Conservation (phyloP, 73 alveolate species). For the Paramecium octaurelia region DNA sequence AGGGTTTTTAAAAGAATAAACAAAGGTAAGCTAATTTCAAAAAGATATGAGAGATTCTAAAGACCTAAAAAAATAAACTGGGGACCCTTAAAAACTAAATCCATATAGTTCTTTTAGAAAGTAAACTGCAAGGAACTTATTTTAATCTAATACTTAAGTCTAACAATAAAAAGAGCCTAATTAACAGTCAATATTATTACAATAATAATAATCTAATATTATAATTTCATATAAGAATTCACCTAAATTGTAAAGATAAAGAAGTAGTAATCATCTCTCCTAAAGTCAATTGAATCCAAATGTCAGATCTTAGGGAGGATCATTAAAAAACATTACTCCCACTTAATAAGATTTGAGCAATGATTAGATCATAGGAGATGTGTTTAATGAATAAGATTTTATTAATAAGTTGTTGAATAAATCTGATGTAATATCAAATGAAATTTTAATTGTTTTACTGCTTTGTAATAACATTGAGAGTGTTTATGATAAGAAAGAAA, state of each 20-base stretch:
- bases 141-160: neutral
- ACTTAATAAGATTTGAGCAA: neutral
- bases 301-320: neutral
- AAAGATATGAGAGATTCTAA: neutral
- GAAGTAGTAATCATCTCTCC: neutral
- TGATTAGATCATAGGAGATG: neutral
- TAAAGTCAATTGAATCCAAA: neutral
- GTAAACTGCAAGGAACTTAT: neutral
- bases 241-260: neutral
- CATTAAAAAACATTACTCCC: neutral
- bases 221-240: neutral
- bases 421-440: neutral
- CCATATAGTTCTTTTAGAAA: constrained; percentile 6
- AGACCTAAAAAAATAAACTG: neutral
- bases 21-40: neutral
- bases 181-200: neutral
- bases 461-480: neutral
- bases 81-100: neutral
- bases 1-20: neutral
- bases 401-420: neutral
- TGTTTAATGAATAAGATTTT: neutral
- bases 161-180: neutral
- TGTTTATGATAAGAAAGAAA: neutral
- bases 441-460: neutral
- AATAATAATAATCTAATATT: neutral